These are phyloP conservation scores for Picochlorum sp. DNA, from an alignment of 139 green algal genomes.

Conservation along the genomic window DNA sequence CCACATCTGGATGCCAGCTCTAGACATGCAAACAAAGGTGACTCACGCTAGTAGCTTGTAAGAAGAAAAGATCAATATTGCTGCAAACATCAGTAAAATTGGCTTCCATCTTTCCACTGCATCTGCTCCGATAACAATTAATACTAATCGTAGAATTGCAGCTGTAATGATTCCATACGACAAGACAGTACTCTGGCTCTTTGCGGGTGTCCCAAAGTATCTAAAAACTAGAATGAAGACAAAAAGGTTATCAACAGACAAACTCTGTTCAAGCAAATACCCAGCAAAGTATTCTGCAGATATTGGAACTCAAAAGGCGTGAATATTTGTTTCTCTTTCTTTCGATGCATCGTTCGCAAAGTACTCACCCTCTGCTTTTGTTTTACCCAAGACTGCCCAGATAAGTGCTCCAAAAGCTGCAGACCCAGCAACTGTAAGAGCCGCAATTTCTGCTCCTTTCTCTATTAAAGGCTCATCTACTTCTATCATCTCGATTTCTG, in stretches of 20 bases:
- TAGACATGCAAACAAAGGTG: too few species aligned
- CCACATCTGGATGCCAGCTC: too few species aligned
- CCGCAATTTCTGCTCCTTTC: slow-evolving; percentile 12
- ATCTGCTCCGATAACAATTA: slow-evolving; percentile 74
- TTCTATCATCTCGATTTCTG: background rate
- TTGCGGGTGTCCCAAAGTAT: slow-evolving; percentile 69
- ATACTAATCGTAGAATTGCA: slow-evolving; percentile 70
- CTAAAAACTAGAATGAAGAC: slow-evolving; percentile 96
- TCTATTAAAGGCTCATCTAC: slow-evolving; percentile 16
- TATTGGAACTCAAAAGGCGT: background rate
- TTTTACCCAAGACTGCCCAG: slow-evolving; percentile 37
- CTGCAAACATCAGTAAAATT: slow-evolving; percentile 84
- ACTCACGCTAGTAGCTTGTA: slow-evolving; percentile 53
- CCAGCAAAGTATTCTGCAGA: slow-evolving; percentile 78
- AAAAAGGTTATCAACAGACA: slow-evolving; percentile 97
- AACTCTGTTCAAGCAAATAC: slow-evolving; percentile 92
- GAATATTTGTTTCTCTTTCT: background rate
- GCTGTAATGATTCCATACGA: slow-evolving; percentile 81
- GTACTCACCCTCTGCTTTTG: background rate
- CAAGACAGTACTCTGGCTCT: slow-evolving; percentile 75
- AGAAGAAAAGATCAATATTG: slow-evolving; percentile 75
- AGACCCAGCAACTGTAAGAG: slow-evolving; percentile 32
- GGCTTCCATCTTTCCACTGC: slow-evolving; percentile 77
- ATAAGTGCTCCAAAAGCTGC: slow-evolving; percentile 59
- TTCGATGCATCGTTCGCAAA: background rate